phyloP scores from a whole-genome alignment of 129 eudicot genomes.

The Flaveria bidentis region DNA sequence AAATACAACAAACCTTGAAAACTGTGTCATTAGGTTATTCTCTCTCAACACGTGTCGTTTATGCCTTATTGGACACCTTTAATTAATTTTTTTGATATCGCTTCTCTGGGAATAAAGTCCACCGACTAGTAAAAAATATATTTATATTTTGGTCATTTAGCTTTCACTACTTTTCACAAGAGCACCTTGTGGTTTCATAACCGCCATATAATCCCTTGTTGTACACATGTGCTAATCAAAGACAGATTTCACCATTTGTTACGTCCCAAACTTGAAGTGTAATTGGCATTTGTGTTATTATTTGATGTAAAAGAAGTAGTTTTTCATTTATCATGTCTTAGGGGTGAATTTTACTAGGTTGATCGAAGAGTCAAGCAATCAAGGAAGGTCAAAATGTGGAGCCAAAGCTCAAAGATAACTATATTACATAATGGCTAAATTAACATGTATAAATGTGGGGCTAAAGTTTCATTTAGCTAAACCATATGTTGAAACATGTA shows the following conservation, averaged over 20 bases:
- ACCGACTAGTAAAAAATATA: neutral
- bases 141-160: neutral
- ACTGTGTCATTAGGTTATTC: conserved; percentile 4
- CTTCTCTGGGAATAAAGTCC: too few relatives aligned
- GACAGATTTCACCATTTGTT: neutral
- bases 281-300: neutral
- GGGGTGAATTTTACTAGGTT: too few relatives aligned
- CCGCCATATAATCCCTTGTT: neutral
- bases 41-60: conserved; percentile 9
- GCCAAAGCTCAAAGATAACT: neutral
- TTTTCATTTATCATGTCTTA: neutral
- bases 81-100: too few relatives aligned
- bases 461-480: neutral
- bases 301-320: neutral
- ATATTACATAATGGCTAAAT: neutral
- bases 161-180: conserved; percentile 12
- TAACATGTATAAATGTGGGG: neutral
- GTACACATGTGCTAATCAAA: neutral
- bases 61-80: neutral
- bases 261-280: neutral
- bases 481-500: neutral
- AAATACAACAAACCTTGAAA: conserved; percentile 17
- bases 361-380: neutral
- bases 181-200: conserved; percentile 4
- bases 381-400: neutral